Base-by-base conservation (phyloP, 2,329 filamentous ascomycete genomes). In the Talaromyces rugulosus region DNA sequence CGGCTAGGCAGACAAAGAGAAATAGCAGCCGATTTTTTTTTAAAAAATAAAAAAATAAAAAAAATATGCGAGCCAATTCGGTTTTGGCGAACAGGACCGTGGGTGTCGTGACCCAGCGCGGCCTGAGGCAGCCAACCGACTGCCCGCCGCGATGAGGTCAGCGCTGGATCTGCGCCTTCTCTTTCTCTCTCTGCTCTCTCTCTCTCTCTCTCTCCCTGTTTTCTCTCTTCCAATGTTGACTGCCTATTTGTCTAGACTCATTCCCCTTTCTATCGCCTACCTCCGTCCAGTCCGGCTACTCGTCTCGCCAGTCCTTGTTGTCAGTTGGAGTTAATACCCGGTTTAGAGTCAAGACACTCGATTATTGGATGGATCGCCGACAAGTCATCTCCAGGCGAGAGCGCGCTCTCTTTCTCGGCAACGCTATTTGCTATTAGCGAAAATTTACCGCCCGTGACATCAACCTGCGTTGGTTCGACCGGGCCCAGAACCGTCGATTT, bases 401-500 rank as follows among this genome's bases (percentile, higher is more conserved):
- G 34, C 34, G 23, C 23, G 23, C 23, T 23, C 23, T 23, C 23
- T 23, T 2, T 23, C 23, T 23, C 23, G 23, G 23, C 23, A 36
- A 40, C 16, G 44, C 44, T 23, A 47, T 47, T 47, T 5, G 44
- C 44, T 23, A 47, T 47, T 47, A 23, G 42, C 44, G 44, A 47
- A 27, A 47, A 47, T 12, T 27, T 12, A 27, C 23, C 44, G 44
- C 56, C 31, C 56, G 56, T 62, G 56, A 62, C 61, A 62, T 62
- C 61, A 62, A 52, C 61, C 34, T 55, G 61, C 61, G 51, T 62
- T 50, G 56, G 52, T 11, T 47, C 42, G n/a, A 23, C 42, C 8
- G 44, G 44, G 44, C 8, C 61, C 57, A 62, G 61, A 62, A 51
- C 61, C 56, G 34, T n/a, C 61, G 31, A 52, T 59, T 57, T 44